Evolutionary conservation across 164 flowering plant species (phyloP), one percentile per base, ranked within the genome.

Genomic region (Protea cynaroides): DNA sequence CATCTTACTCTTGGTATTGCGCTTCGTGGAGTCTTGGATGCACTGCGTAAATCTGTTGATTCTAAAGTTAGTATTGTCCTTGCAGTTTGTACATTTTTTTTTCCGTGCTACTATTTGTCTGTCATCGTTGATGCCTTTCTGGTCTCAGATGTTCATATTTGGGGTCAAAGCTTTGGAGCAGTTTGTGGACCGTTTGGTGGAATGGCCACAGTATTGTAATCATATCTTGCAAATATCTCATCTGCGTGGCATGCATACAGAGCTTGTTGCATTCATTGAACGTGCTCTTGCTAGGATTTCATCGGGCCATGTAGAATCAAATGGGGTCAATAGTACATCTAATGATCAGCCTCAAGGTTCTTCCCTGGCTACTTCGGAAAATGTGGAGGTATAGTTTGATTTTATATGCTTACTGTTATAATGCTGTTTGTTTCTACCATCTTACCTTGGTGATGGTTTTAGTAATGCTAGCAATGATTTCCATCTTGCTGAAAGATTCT

Each of bases 131-230:
- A 61, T 67, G 40, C 18, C 19, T 53, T 21, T 62, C 18, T 72
- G 46, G 13, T 40, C 1, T 56, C 80, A 95, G 99, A 88, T 95
- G 87, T 95, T 95, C 76, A 70, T 76, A 17, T 95, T 95, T 80
- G 99, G 99, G 58, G 88, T 82, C 37, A 86, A 71, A 73, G 99
- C 99, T 37, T 71, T 95, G 79, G 97, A 95, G 76, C 96, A 92
- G 79, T 95, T 95, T 78, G 80, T 82, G 66, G 96, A 86, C 74
- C 97, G 99, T 23, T 71, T 95, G 70, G 81, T 85, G 55, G 99
- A 95, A 78, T 92, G 97, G 99, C 97, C 99, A 7, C 99, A 86
- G 51, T 95, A 92, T 69, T 95, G 99, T 81, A 89, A 95, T 74
- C 99, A 95, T 74, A 89, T 95, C 62, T 73, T 95, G 66, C 99